These are phyloP conservation scores for Trypanosoma lewisi DNA, from an alignment of 208 protist genomes.

Conservation along the genomic window DNA sequence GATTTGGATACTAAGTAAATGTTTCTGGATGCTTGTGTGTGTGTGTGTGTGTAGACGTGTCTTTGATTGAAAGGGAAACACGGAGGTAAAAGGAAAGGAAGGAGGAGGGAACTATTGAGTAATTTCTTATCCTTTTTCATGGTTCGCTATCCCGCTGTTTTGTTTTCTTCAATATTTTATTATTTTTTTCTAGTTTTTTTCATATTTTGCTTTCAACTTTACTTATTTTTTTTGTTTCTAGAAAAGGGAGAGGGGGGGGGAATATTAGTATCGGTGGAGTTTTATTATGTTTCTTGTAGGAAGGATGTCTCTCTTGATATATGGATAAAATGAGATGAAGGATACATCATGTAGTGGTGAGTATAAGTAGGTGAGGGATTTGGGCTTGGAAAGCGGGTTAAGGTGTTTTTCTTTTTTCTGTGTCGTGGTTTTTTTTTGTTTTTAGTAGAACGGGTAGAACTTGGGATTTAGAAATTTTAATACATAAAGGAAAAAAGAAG, in stretches of 20 bases:
- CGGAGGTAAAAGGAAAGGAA: background rate
- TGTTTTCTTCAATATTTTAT: background rate
- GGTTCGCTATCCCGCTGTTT: background rate
- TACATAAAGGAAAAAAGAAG: no score
- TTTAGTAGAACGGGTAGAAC: no score
- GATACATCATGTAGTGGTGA: no score
- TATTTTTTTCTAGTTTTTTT: slow-evolving; percentile 15
- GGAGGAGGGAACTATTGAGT: no score
- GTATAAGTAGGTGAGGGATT: no score
- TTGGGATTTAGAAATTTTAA: no score
- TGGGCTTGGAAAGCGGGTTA: no score
- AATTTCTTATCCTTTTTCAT: background rate
- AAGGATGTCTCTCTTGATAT: no score
- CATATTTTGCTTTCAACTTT: slow-evolving; percentile 11
- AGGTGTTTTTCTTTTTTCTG: no score
- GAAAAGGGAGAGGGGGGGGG: background rate
- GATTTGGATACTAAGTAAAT: slow-evolving; percentile 79
- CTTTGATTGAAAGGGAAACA: background rate
- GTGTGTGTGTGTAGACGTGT: background rate
- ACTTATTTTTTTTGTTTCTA: slow-evolving; percentile 3
- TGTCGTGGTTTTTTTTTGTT: no score
- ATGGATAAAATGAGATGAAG: no score
- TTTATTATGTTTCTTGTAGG: no score
- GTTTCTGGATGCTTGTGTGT: background rate
- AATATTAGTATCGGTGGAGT: background rate